Evolutionary conservation across 805 yeast genomes (phyloP), one percentile per base, ranked within the genome.

Genomic region (Hyphopichia homilentoma): DNA sequence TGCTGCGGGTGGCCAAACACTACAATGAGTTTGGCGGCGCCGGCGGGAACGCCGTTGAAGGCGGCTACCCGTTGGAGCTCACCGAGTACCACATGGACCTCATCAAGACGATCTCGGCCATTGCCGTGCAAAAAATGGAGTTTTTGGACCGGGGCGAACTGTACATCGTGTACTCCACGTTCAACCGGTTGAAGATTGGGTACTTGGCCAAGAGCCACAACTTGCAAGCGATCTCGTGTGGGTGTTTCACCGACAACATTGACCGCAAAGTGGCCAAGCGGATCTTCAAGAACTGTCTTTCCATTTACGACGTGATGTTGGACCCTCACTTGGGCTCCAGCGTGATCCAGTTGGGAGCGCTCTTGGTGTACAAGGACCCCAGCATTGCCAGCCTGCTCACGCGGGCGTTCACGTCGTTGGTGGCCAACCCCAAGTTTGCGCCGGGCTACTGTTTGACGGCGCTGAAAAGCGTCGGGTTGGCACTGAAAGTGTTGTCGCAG

Each of bases 401-500:
- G 47, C 48, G 64, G 43, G 58, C 67, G 57, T 69, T 57, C 59
- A 59, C 84, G 2, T 57, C 77, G 3, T 57, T 81, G 34, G 65
- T 83, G 11, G 71, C 83, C 0, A 68, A 77, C 32, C 76, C 78
- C 8, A 62, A 70, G 12, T 67, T 83, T 33, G 47, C 65, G 6
- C 43, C 64, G 4, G 54, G 51, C 0, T 61, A 74, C 26, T 80
- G 87, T 24, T 52, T 63, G 28, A 59, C 64, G 5, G 70, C 81
- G 2, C 73, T 93, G 1, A 56, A 60, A 33, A 61, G 75, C 22
- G 74, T 88, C 23, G 83, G 89, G 1, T 54, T 73, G 30, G 87
- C 89, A 3, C 65, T 85, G 43, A 75, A 73, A 35, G 74, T 77
- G 6, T 64, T 84, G 33, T 76, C 88, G 13, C 90, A 87, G 49